A percentile compares a stretch with the other conserved stretches of the same genome.
phyloP scores from a whole-genome alignment of 2,329 filamentous ascomycete species.

The Byssochlamys sp. region DNA sequence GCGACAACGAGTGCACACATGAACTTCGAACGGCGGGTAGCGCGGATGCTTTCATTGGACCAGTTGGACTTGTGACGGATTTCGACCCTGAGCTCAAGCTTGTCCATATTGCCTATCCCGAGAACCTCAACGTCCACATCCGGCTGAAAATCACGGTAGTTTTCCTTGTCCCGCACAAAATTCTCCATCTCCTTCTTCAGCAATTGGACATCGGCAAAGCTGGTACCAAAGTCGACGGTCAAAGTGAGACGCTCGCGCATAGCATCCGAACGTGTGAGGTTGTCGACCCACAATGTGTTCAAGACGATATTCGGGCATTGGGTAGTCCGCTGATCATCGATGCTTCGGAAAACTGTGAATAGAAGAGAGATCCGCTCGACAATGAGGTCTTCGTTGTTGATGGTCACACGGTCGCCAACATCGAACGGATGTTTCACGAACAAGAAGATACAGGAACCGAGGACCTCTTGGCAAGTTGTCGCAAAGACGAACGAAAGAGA shows the following conservation, averaged over 20 bases:
- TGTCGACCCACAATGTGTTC: conserved; percentile 91
- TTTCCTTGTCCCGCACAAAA: conserved; percentile 76
- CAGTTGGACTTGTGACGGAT: conserved; percentile 90
- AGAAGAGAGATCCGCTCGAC: conserved; percentile 92
- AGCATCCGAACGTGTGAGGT: conserved; percentile 77
- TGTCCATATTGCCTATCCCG: conserved; percentile 75
- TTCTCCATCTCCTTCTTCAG: conserved; percentile 73
- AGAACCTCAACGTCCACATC: conserved; percentile 70
- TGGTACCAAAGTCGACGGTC: conserved; percentile 74
- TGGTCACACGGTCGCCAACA: conserved; percentile 86
- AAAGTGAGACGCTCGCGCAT: conserved; percentile 81
- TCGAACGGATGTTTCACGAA: conserved; percentile 98
- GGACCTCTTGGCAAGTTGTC: conserved; percentile 80
- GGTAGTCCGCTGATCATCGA: conserved; percentile 67
- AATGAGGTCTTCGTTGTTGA: conserved; percentile 57
- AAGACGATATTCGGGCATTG: conserved; percentile 85
- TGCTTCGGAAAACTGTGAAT: conserved; percentile 81
- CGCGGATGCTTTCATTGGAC: conserved; percentile 75
- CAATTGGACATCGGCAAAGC: conserved; percentile 78
- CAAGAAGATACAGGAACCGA: conserved; percentile 96
- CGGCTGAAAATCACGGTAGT: conserved; percentile 80
- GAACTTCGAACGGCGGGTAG: conserved; percentile 80
- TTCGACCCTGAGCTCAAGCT: conserved; percentile 70
- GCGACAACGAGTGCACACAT: conserved; percentile 86
- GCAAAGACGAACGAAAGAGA: conserved; percentile 96